Base-by-base conservation (phyloP, 78 protist genomes). In the Polysphondylium violaceum region DNA sequence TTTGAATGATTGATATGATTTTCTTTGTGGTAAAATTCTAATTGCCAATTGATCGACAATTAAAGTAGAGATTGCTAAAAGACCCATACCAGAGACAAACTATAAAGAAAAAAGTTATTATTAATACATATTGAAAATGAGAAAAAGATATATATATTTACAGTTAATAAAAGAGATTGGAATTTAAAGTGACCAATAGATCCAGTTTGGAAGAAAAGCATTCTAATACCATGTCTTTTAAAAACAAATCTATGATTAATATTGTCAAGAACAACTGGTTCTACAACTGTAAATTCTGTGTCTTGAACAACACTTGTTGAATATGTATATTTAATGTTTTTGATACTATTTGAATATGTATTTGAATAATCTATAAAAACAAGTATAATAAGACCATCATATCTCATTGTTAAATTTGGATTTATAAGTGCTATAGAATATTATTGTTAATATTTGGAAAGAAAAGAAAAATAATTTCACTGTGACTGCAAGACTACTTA, bases 171-270 rank as follows among this genome's bases (percentile, higher is more conserved):
- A 27, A 78, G 47, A 8, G 73, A 41, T 63, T 85, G 92, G 47
- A 85, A 85, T 53, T 85, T 64, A n/a, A 85, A 85, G 65, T 36
- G 31, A 33, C 92, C 92, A 12, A 85, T 27, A 29, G 43, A 14
- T 43, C 94, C 94, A 51, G 88, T 77, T 72, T 89, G 94, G n/a
- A 89, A 55, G 43, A 89, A 76, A n/a, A 76, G 29, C 5, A 89
- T 33, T 58, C 61, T 68, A 27, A 89, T 29, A 17, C 88, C 94
- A 40, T 76, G 94, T 35, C 94, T 58, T n/a, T 89, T 40, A 25
- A 64, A 85, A 14, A 53, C 31, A 21, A 27, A 59, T 36, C 92
- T 41, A 8, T 43, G 7, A 17, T 65, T 35, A 9, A 50, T 35
- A 50, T 19, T 53, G 23, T 44, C 59, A 9, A 47, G 27, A 21